A percentile compares a stretch with the other conserved stretches of the same genome.
phyloP scores from a whole-genome alignment of 805 yeast species.

The Yamadazyma nakazawae region DNA sequence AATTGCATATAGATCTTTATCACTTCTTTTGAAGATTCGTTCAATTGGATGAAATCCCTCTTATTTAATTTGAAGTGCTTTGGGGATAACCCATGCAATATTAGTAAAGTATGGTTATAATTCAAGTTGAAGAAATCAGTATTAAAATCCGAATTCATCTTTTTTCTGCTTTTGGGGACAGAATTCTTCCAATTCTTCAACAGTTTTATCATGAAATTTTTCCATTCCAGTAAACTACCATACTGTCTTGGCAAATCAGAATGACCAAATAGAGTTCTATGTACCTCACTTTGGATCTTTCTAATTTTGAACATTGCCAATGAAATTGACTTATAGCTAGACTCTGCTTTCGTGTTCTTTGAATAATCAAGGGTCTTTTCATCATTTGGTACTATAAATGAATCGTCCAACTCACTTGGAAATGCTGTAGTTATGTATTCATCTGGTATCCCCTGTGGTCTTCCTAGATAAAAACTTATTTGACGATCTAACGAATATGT shows the following conservation, averaged over 20 bases:
- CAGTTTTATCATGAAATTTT: constrained; percentile 44
- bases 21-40: constrained; percentile 63
- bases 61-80: constrained; percentile 52
- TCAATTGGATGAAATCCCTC: constrained; percentile 54
- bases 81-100: constrained; percentile 78
- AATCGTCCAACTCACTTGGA: constrained; percentile 75
- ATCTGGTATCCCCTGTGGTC: constrained; percentile 89
- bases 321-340: constrained; percentile 68
- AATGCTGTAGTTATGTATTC: constrained; percentile 67
- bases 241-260: constrained; percentile 69
- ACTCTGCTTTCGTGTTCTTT: constrained; percentile 27
- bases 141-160: constrained; percentile 75
- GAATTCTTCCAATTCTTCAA: constrained; percentile 61
- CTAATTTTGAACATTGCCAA: constrained; percentile 67
- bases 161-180: constrained; percentile 52
- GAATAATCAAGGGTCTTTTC: constrained; percentile 37
- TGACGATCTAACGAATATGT: constrained; percentile 84
- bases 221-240: constrained; percentile 59
- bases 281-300: constrained; percentile 73
- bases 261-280: constrained; percentile 65
- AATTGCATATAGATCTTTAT: constrained; percentile 61
- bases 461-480: constrained; percentile 77
- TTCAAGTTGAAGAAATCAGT: constrained; percentile 67
- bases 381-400: constrained; percentile 44
- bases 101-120: constrained; percentile 69